phyloP scores from a whole-genome alignment of 768 basidiomycete species.

The Kwoniella heveanensis region DNA sequence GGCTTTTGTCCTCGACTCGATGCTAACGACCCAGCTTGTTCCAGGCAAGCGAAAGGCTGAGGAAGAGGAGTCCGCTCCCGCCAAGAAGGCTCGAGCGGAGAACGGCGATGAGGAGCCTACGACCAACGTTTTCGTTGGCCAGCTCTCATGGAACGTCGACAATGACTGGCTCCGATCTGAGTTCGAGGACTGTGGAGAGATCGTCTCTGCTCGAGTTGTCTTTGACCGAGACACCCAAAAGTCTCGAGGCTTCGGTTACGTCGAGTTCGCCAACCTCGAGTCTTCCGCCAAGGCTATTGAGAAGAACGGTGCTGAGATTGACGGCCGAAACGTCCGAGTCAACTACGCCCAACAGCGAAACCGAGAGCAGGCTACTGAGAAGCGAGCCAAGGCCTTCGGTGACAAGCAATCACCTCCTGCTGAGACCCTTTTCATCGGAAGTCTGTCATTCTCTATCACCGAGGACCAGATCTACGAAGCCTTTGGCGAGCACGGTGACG shows the following conservation, averaged over 20 bases:
- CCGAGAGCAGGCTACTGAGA: slow-evolving; percentile 64
- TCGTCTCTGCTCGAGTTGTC: slow-evolving; percentile 84
- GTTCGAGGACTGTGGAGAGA: slow-evolving; percentile 84
- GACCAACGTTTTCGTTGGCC: slow-evolving; percentile 84
- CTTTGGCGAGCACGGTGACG: slow-evolving; percentile 81
- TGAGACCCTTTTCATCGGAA: slow-evolving; percentile 83
- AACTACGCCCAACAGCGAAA: slow-evolving; percentile 72
- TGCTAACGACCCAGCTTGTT: slow-evolving; percentile 14
- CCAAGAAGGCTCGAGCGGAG: slow-evolving; percentile 80
- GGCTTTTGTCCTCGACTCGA: background rate
- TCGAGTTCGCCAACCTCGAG: slow-evolving; percentile 62
- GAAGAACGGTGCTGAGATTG: slow-evolving; percentile 80
- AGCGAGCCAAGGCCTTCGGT: slow-evolving; percentile 73
- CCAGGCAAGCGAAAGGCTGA: slow-evolving; percentile 81
- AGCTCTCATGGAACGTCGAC: slow-evolving; percentile 94
- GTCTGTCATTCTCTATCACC: slow-evolving; percentile 74
- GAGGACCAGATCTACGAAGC: slow-evolving; percentile 87
- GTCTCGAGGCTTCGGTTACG: slow-evolving; percentile 62
- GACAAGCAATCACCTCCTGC: slow-evolving; percentile 70
- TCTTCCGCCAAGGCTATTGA: slow-evolving; percentile 71
- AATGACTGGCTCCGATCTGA: slow-evolving; percentile 91
- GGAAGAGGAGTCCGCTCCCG: slow-evolving; percentile 64
- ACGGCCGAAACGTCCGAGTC: slow-evolving; percentile 83
- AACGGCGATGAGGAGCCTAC: slow-evolving; percentile 60
- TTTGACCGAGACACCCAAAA: slow-evolving; percentile 58